These are phyloP conservation scores for Wolfiporia cocos DNA, from an alignment of 1,284 basidiomycete species.

Conservation along the genomic window DNA sequence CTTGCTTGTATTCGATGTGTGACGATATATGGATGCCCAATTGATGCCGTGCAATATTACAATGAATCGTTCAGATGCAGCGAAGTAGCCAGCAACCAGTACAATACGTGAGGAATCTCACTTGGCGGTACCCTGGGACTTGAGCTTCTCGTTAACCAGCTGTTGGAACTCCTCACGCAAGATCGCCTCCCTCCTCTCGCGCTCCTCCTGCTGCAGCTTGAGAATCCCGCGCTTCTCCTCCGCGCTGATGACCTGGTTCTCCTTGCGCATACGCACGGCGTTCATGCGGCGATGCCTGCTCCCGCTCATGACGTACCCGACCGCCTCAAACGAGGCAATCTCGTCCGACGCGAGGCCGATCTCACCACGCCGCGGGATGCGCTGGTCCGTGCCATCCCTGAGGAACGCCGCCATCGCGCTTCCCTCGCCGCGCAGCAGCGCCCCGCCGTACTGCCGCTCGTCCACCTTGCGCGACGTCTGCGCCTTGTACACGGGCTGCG, in stretches of 20 bases:
- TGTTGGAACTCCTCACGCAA: conserved; percentile 73
- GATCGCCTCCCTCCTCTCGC: conserved; percentile 82
- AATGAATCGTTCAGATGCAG: too few relatives aligned
- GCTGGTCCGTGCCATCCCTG: conserved; percentile 78
- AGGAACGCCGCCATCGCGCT: conserved; percentile 96
- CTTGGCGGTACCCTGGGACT: conserved; percentile 26
- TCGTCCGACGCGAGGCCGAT: conserved; percentile 87
- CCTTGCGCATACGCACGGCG: conserved; percentile 95
- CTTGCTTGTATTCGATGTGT: too few relatives aligned
- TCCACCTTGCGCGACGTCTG: conserved; percentile 41
- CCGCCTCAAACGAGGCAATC: conserved; percentile 83
- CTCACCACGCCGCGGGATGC: conserved; percentile 97
- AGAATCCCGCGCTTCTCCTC: conserved; percentile 95
- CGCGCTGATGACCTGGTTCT: conserved; percentile 97
- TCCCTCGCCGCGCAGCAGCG: conserved; percentile 90
- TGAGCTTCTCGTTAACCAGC: conserved; percentile 71
- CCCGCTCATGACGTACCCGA: conserved; percentile 99
- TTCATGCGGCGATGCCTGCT: conserved; percentile 93
- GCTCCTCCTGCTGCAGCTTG: conserved; percentile 91
- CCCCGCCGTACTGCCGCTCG: conserved; percentile 79
- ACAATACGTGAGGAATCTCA: too few relatives aligned
- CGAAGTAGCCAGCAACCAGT: too few relatives aligned
- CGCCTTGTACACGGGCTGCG: conserved; percentile 46
- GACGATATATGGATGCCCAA: too few relatives aligned
- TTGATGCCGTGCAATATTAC: too few relatives aligned